Conservation (phyloP, 768 basidiomycete species). For the Amanita rubescens region DNA sequence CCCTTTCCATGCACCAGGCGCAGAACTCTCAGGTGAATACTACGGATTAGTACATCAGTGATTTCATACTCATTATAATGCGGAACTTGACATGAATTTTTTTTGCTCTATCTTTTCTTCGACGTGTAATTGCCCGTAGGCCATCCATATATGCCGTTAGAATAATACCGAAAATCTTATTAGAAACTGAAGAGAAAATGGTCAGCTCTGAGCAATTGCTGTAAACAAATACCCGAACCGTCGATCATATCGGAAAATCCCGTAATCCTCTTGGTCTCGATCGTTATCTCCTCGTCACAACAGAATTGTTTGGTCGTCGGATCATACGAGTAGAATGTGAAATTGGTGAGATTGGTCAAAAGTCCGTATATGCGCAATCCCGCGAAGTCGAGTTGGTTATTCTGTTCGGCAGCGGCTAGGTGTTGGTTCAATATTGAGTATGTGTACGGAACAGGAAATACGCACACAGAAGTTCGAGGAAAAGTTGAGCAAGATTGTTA, state of each 20-base stretch:
- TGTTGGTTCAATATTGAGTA: slow-evolving; percentile 5
- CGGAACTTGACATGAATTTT: not conserved
- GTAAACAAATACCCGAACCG: slow-evolving; percentile 11
- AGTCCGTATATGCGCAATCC: slow-evolving; percentile 16
- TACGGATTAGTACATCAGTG: not conserved
- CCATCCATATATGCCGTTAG: slow-evolving; percentile 14
- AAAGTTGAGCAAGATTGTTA: slow-evolving; percentile 13
- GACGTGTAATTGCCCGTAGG: slow-evolving; percentile 10
- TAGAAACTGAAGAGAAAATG: slow-evolving; percentile 11
- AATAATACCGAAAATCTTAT: slow-evolving; percentile 16
- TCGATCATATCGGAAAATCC: slow-evolving; percentile 15
- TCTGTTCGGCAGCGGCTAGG: slow-evolving; percentile 14
- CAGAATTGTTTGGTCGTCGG: slow-evolving; percentile 13
- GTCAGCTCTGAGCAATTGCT: slow-evolving; percentile 10
- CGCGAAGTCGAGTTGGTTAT: slow-evolving; percentile 9
- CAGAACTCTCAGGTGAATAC: not conserved
- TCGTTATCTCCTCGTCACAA: slow-evolving; percentile 14
- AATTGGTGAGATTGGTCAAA: slow-evolving; percentile 16
- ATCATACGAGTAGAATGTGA: slow-evolving; percentile 19
- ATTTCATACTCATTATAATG: not conserved
- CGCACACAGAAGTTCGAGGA: slow-evolving; percentile 14
- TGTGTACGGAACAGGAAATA: slow-evolving; percentile 8
- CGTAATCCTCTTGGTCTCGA: slow-evolving; percentile 11
- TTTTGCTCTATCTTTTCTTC: slow-evolving; percentile 1
- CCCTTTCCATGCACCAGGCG: too few species aligned